phyloP scores from a whole-genome alignment of 2,329 filamentous ascomycete genomes.

The Fusarium sp. region DNA sequence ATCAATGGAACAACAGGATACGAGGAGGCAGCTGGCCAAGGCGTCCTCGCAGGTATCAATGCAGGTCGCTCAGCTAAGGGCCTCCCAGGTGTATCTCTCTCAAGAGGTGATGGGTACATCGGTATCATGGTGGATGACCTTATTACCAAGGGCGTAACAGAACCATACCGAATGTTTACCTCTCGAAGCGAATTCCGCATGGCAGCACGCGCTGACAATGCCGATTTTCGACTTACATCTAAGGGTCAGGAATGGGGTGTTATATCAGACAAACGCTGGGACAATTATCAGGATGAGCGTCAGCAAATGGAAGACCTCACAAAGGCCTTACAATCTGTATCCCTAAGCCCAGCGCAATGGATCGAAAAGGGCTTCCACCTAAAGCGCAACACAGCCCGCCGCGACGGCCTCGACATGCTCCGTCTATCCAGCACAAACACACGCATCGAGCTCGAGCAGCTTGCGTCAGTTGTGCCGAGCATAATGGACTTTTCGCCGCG shows the following conservation, averaged over 20 bases:
- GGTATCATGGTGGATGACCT: conserved; percentile 99
- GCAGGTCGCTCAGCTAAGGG: conserved; percentile 84
- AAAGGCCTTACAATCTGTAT: conserved; percentile 69
- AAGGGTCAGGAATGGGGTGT: conserved; percentile 84
- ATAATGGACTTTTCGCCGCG: conserved; percentile 68
- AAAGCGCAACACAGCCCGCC: conserved; percentile 74
- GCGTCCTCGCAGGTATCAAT: conserved; percentile 92
- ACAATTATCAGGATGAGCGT: conserved; percentile 74
- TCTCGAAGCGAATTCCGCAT: conserved; percentile 96
- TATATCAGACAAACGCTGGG: conserved; percentile 85
- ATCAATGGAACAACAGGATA: conserved; percentile 99
- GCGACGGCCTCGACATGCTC: conserved; percentile 85
- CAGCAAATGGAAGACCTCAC: conserved; percentile 78
- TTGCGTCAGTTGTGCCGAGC: conserved; percentile 71
- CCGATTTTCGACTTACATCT: conserved; percentile 86
- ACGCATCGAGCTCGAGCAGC: conserved; percentile 62
- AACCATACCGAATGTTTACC: conserved; percentile 99
- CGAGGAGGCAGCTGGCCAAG: conserved; percentile 96
- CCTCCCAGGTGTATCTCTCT: conserved; percentile 76
- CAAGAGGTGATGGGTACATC: conserved; percentile 92
- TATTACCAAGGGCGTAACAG: conserved; percentile 94
- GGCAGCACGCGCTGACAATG: conserved; percentile 92
- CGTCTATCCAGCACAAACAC: conserved; percentile 72
- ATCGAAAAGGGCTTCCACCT: conserved; percentile 77
- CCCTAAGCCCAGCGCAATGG: conserved; percentile 76